Percentiles rank a stretch among this genome's conserved stretches.
These are phyloP conservation scores for Chamaenerion angustifolium DNA, from an alignment of 345 rosid species.

Conservation along the genomic window DNA sequence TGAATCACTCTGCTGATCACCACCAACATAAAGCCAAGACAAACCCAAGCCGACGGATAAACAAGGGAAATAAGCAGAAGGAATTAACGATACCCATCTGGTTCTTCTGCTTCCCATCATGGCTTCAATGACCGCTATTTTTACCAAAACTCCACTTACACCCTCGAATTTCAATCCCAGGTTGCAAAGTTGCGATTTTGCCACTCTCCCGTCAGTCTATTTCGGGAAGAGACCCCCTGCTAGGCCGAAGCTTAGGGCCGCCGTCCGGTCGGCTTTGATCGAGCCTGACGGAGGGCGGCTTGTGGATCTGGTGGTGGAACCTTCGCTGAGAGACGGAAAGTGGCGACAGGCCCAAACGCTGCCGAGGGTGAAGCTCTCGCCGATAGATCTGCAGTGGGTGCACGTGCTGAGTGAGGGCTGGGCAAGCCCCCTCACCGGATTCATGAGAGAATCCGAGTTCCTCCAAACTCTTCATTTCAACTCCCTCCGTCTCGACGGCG, in stretches of 20 bases:
- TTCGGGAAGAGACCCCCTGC: not conserved
- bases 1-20: too few species aligned
- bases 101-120: not conserved
- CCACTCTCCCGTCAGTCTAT: not conserved
- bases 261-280: slow-evolving; percentile 31
- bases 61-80: too few species aligned
- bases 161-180: not conserved
- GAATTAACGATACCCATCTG: too few species aligned
- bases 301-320: slow-evolving; percentile 49
- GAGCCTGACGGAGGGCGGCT: slow-evolving; percentile 87
- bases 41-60: not conserved
- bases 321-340: slow-evolving; percentile 37
- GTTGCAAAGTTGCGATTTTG: not conserved
- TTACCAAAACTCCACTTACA: not conserved
- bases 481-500: slow-evolving; percentile 85
- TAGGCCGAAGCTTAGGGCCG: not conserved
- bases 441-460: slow-evolving; percentile 99
- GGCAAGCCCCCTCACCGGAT: slow-evolving; percentile 93
- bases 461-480: slow-evolving; percentile 99
- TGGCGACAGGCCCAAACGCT: slow-evolving; percentile 43
- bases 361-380: slow-evolving; percentile 52
- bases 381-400: slow-evolving; percentile 78
- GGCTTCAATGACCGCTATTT: slow-evolving; percentile 8
- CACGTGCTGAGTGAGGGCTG: slow-evolving; percentile 97
- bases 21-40: not conserved